A percentile compares a stretch with the other conserved stretches of the same genome.
Conservation (phyloP, 495 filamentous ascomycete genomes). For the Penicillium malachiteum region DNA sequence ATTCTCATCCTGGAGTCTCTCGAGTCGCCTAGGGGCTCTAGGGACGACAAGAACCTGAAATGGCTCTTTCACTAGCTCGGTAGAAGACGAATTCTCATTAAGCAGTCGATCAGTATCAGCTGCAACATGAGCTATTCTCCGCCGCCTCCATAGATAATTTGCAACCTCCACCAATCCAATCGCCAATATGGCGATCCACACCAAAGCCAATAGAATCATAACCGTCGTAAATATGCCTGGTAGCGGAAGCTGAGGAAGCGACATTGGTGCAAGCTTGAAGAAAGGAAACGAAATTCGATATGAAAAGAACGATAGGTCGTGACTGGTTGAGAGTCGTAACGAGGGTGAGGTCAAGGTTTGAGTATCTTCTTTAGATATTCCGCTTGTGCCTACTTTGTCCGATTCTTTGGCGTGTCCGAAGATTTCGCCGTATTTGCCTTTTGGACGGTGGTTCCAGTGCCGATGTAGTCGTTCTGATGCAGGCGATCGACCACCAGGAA, state of each 20-base stretch:
- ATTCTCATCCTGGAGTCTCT: not conserved
- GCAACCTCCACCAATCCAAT: conserved; percentile 28
- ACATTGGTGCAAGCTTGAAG: conserved; percentile 9
- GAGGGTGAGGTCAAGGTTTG: not conserved
- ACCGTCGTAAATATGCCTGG: conserved; percentile 20
- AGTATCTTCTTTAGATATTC: not conserved
- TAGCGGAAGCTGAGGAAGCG: conserved; percentile 9
- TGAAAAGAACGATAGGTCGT: conserved; percentile 15
- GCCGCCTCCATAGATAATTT: conserved; percentile 20
- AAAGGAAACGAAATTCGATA: conserved; percentile 17
- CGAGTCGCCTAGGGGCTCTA: not conserved
- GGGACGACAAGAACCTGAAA: conserved; percentile 1
- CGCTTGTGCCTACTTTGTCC: not conserved
- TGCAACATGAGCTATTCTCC: not conserved
- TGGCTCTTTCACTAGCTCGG: conserved; percentile 11
- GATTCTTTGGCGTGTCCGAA: conserved; percentile 6
- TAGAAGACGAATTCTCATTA: not conserved
- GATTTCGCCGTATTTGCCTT: conserved; percentile 15
- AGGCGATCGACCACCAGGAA: conserved; percentile 4
- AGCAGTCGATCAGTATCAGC: not conserved
- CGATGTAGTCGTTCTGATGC: not conserved
- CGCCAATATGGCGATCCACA: conserved; percentile 28
- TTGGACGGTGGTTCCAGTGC: not conserved
- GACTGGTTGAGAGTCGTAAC: conserved; percentile 4
- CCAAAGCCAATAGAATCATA: conserved; percentile 21